phyloP scores from a whole-genome alignment of 2,329 filamentous ascomycete genomes.

The Sclerotinia spermophila region DNA sequence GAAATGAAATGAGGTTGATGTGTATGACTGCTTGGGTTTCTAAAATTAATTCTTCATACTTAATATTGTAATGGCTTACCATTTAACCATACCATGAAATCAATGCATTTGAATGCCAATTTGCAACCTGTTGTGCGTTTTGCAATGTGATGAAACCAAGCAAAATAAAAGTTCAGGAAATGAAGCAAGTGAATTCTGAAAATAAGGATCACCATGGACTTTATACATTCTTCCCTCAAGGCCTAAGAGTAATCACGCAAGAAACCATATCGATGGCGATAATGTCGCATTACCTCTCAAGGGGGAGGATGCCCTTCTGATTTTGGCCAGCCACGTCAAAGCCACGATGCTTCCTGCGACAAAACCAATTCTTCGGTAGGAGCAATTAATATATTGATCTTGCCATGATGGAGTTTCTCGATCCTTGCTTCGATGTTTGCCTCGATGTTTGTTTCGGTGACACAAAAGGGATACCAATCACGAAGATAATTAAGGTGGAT shows the following conservation, averaged over 20 bases:
- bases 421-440: not conserved
- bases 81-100: not conserved
- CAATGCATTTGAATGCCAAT: not conserved
- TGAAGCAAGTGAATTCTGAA: not conserved
- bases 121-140: not conserved
- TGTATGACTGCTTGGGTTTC: not conserved
- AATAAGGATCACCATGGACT: not conserved
- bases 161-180: not conserved
- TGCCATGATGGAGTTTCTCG: not conserved
- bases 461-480: not conserved
- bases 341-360: not conserved
- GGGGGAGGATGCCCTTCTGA: not conserved
- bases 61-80: slow-evolving; percentile 2
- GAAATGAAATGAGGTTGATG: not conserved
- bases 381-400: not conserved
- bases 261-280: not conserved
- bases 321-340: not conserved
- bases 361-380: not conserved
- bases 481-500: not conserved
- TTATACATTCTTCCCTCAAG: not conserved
- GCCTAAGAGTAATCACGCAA: not conserved
- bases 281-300: not conserved
- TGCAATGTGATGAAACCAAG: not conserved
- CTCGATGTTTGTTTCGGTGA: not conserved
- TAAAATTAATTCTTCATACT: slow-evolving; percentile 7